Conservation (phyloP, 208 protist species). For the Trypanosoma vivax region DNA sequence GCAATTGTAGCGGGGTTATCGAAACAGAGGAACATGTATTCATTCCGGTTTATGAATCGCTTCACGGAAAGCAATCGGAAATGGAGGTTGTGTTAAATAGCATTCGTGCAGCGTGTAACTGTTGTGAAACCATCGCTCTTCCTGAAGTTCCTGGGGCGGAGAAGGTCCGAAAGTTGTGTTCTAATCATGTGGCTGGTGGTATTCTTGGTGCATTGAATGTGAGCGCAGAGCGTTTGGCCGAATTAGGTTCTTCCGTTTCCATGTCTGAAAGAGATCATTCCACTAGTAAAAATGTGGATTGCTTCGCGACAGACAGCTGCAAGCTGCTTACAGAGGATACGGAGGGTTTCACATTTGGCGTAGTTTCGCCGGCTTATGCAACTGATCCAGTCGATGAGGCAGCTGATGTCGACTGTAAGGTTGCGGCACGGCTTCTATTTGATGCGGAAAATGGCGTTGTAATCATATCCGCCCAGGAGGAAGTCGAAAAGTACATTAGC, state of each 20-base stretch:
- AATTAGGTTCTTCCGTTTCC: too few species aligned
- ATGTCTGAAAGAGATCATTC: too few species aligned
- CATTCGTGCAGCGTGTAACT: not conserved
- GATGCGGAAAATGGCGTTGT: slow-evolving; percentile 31
- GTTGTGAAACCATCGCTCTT: not conserved
- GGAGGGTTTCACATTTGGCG: slow-evolving; percentile 37
- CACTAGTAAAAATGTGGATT: too few species aligned
- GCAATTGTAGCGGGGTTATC: slow-evolving; percentile 32
- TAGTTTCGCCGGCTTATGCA: slow-evolving; percentile 32
- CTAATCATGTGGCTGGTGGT: too few species aligned
- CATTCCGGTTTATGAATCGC: slow-evolving; percentile 45
- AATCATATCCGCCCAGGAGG: slow-evolving; percentile 45
- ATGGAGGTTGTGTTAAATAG: slow-evolving; percentile 17
- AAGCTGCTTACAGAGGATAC: too few species aligned
- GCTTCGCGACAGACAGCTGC: too few species aligned
- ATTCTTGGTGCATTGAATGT: too few species aligned
- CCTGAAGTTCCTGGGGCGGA: too few species aligned
- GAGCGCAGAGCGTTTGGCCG: too few species aligned
- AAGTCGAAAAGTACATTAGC: slow-evolving; percentile 39
- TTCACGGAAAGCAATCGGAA: slow-evolving; percentile 12
- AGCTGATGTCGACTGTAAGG: slow-evolving; percentile 35
- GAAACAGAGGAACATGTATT: slow-evolving; percentile 52
- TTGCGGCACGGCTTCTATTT: slow-evolving; percentile 55
- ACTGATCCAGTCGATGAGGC: slow-evolving; percentile 31
- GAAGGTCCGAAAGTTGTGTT: too few species aligned